Evolutionary conservation across 495 filamentous ascomycete species (phyloP).

Genomic region (Podospora pseudocomata): DNA sequence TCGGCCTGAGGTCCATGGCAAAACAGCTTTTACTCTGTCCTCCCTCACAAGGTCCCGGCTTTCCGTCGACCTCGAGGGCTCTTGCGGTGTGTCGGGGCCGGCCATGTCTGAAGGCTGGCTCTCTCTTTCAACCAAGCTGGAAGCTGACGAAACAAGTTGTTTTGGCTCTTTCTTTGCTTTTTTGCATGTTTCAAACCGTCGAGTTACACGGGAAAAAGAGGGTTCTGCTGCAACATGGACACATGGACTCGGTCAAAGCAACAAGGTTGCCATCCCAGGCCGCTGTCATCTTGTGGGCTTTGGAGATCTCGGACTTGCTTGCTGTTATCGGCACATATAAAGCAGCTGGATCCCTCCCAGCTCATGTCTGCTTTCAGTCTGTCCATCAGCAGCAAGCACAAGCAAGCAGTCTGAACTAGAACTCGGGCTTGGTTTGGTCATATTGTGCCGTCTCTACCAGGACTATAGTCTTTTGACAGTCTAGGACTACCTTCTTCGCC

Average conservation of each 20-base stretch:
- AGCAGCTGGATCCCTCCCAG: constrained; percentile 4
- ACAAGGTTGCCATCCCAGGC: not conserved
- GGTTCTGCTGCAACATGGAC: not conserved
- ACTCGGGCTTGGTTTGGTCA: not conserved
- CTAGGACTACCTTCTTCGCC: not conserved
- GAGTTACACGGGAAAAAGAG: not conserved
- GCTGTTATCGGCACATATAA: constrained; percentile 15
- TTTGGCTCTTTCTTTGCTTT: not conserved
- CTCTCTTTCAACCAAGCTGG: not conserved
- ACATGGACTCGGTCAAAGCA: not conserved
- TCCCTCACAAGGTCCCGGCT: not conserved
- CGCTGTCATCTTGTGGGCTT: not conserved
- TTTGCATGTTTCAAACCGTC: constrained; percentile 5
- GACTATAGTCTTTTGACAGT: not conserved
- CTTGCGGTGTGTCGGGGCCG: constrained; percentile 10
- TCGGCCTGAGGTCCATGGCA: constrained; percentile 10
- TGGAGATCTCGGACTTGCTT: constrained; percentile 3
- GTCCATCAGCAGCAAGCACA: not conserved
- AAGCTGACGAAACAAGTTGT: not conserved
- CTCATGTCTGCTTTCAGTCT: not conserved
- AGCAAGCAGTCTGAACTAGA: not conserved
- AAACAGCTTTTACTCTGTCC: not conserved
- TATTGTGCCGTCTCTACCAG: not conserved
- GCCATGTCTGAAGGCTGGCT: not conserved
- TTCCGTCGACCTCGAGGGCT: not conserved